phyloP scores from a whole-genome alignment of 78 protist genomes.

The Capsaspora owczarzaki region DNA sequence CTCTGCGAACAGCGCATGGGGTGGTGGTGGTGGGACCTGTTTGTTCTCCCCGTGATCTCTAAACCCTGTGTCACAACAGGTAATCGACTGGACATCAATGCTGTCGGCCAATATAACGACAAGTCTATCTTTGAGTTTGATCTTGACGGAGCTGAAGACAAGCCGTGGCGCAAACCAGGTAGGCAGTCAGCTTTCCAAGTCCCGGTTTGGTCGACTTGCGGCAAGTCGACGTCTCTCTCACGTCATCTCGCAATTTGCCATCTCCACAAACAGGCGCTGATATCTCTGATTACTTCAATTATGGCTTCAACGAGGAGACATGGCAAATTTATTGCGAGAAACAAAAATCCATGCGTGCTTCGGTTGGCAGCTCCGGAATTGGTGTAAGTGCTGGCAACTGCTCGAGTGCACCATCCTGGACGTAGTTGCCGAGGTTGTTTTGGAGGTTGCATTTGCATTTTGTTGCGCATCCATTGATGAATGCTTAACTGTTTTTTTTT shows the following conservation, averaged over 20 bases:
- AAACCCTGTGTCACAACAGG: too few species aligned
- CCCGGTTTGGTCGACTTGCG: background rate
- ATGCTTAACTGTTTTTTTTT: background rate
- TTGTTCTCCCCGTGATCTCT: too few species aligned
- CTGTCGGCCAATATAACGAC: conserved; percentile 9
- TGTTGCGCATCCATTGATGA: background rate
- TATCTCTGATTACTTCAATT: conserved; percentile 76
- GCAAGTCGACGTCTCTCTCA: background rate
- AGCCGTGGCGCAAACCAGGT: conserved; percentile 73
- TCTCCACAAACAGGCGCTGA: too few species aligned
- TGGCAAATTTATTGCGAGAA: conserved; percentile 66
- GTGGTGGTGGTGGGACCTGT: too few species aligned
- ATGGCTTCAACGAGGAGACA: conserved; percentile 76
- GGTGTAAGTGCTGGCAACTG: too few species aligned
- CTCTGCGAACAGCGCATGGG: too few species aligned
- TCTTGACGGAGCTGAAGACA: conserved; percentile 43
- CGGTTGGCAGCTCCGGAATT: too few species aligned
- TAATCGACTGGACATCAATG: conserved; percentile 8
- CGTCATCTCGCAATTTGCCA: too few species aligned
- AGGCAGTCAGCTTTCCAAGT: background rate
- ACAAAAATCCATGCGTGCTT: conserved; percentile 28
- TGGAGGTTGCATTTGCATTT: background rate
- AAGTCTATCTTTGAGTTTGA: conserved; percentile 30
- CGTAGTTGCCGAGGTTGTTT: background rate
- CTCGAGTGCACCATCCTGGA: too few species aligned